Evolutionary conservation across 1,139 yeast genomes (phyloP), one percentile per base, ranked within the genome.

Genomic region (Pichia sp.): DNA sequence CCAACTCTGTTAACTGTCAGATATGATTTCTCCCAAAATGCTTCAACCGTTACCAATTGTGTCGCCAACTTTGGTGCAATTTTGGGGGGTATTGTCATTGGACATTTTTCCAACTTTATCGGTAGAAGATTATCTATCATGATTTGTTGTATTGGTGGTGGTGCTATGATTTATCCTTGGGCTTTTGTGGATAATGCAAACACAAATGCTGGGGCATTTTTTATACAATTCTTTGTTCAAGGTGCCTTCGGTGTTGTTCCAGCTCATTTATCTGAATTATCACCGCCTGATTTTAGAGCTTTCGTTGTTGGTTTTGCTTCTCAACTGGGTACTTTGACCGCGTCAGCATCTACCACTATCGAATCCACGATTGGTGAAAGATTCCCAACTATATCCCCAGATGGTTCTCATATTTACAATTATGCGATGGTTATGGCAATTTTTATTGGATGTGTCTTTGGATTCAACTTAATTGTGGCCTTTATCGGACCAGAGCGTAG

Each of bases 161-260:
- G 81, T 55, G 81, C 79, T 23, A 59, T 76, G 60, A 72, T 77
- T 47, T 76, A 76, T 51, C 77, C 77, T 44, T 75, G 92, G 90
- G 90, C 85, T 0, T 84, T 78, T 56, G 62, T 73, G 36, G 54
- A 60, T 41, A 70, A 70, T 49, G 56, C 67, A 27, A 85, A 79
- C 34, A 75, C 83, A 52, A 81, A 84, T 57, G 94, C 92, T 5
- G 83, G 85, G 48, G 92, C 72, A 2, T 85, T 85, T 64, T 84
- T 82, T 67, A 65, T 85, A 55, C 95, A 86, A 64, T 78, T 81
- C 57, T 79, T 79, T 54, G 92, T 85, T 42, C 95, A 85, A 64
- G 95, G 95, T 52, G 84, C 87, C 23, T 86, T 95, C 88, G 94
- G 95, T 55, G 85, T 84, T 40, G 73, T 83, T 53, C 95, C 95